Evolutionary conservation across 2,329 filamentous ascomycete genomes (phyloP), one percentile per base, ranked within the genome.

Genomic region (Alternaria sp.): DNA sequence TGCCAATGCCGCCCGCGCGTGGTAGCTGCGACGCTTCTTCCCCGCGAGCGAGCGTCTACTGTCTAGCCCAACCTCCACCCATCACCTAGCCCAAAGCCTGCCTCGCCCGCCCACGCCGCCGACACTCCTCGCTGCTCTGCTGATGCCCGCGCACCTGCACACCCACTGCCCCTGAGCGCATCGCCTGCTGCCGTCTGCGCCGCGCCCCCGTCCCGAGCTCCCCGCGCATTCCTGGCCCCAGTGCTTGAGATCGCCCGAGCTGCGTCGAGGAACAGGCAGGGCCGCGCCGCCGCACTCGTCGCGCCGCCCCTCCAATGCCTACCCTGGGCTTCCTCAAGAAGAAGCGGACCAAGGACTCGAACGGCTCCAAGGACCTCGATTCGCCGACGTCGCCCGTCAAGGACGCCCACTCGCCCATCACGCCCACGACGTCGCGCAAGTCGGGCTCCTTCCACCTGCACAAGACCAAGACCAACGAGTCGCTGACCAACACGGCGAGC

Each of bases 251-350:
- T 51, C 55, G 60, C 60, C 56, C 45, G 59, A 54, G 45, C 57
- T 57, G 52, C 62, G 51, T 60, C 51, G 45, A 67, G 45, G 55
- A 40, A 47, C 56, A 61, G 54, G 65, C 69, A 66, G 70, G 65
- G 70, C 70, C 67, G 50, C 68, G 66, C 68, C 62, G 60, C 61
- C 62, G 66, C 66, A 58, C 61, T 57, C 58, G 65, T 59, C 56
- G 17, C 59, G 50, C 67, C 62, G 70, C 65, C 74, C 77, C 76
- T 69, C 73, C 76, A 82, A 98, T 99, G 96, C 96, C 94, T 90
- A 92, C 89, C 82, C 88, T 97, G 86, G 93, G 93, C 82, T 93
- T 97, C 80, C 89, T 98, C 80, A 97, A 97, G 88, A 98, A 97
- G 89, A 97, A 97, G 88, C 91, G 93, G 88, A 97, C 93, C 84